These are phyloP conservation scores for Dendrocalamus latiflorus DNA, from an alignment of 202 grass and related monocot species.

Conservation along the genomic window DNA sequence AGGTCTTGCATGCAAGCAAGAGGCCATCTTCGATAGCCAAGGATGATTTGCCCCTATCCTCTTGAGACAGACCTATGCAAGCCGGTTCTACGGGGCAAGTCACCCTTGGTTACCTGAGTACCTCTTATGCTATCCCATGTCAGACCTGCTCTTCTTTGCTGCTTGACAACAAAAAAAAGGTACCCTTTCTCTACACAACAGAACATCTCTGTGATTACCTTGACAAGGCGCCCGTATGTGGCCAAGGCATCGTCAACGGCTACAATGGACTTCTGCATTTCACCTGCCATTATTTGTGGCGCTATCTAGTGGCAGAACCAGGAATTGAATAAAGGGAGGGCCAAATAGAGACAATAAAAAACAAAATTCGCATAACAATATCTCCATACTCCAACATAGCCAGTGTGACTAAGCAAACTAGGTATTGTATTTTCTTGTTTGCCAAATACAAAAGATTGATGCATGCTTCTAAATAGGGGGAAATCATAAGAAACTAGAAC, in stretches of 20 bases:
- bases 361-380: no score
- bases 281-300: background rate
- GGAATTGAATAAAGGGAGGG: no score
- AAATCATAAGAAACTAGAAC: no score
- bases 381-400: no score
- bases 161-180: no score
- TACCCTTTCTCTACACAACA: background rate
- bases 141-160: constrained; percentile 13
- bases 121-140: constrained; percentile 25
- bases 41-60: constrained; percentile 53
- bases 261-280: background rate
- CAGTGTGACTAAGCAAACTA: no score
- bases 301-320: no score
- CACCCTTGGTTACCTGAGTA: constrained; percentile 30
- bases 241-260: background rate
- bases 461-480: no score
- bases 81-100: constrained; percentile 19
- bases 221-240: background rate
- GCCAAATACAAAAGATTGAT: no score
- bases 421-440: no score
- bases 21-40: constrained; percentile 50
- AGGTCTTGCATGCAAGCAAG: constrained; percentile 27
- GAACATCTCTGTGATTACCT: background rate
- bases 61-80: background rate
- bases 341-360: no score